Evolutionary conservation across 106 monocot species (phyloP).

Genomic region (Acanthochlamys bracteata): DNA sequence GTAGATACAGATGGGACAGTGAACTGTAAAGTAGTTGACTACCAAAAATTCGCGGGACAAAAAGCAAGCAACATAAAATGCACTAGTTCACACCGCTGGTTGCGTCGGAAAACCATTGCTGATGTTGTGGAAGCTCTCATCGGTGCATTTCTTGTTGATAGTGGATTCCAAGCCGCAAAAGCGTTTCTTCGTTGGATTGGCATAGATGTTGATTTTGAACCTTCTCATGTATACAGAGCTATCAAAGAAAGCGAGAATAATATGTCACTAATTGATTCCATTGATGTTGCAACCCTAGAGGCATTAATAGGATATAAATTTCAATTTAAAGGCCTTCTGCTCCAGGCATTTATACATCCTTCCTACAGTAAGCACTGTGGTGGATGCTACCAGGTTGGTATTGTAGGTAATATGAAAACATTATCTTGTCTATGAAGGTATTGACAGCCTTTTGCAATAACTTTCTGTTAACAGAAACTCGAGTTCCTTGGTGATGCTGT

Average conservation of each 20-base stretch:
- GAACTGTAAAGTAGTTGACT: conserved; percentile 21
- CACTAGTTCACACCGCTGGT: conserved; percentile 66
- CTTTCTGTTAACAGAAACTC: conserved; percentile 49
- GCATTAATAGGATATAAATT: conserved; percentile 54
- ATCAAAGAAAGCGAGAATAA: conserved; percentile 41
- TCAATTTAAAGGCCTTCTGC: conserved; percentile 67
- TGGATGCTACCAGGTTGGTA: conserved; percentile 92
- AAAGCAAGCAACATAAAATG: conserved; percentile 29
- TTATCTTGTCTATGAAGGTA: neutral
- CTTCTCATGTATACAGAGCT: conserved; percentile 39
- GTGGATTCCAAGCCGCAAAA: conserved; percentile 77
- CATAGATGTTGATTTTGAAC: conserved; percentile 50
- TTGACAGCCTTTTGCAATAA: neutral
- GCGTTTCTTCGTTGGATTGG: conserved; percentile 88
- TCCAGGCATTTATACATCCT: conserved; percentile 84
- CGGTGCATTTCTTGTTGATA: conserved; percentile 89
- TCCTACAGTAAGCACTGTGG: conserved; percentile 77
- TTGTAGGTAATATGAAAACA: neutral
- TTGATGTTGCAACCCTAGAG: conserved; percentile 54
- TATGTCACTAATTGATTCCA: conserved; percentile 32
- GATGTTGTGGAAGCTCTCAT: conserved; percentile 89
- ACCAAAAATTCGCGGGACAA: conserved; percentile 9
- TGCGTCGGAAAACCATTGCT: conserved; percentile 80
- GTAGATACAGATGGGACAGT: conserved; percentile 31
- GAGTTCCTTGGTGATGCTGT: conserved; percentile 99